Base-by-base conservation (phyloP, 2,329 filamentous ascomycete genomes). In the Trichothecium roseum region DNA sequence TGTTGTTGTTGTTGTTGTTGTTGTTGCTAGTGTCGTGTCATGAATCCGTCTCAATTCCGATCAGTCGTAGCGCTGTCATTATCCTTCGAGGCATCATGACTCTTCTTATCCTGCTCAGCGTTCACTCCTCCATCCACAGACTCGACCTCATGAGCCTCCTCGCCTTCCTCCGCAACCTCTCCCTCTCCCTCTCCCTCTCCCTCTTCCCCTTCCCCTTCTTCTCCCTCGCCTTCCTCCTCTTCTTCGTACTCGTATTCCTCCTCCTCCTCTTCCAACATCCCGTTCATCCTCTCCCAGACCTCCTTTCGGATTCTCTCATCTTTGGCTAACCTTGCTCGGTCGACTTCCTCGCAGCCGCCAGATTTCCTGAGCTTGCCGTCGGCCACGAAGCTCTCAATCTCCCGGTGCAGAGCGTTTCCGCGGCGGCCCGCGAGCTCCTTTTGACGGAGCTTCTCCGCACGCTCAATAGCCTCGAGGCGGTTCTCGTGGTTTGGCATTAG, bases 351-450 rank as follows among this genome's bases (percentile, higher is more conserved):
- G 34, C 94, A 81, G 0, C 91, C 91, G 28, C 91, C 91, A 12
- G 83, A 88, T 70, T 96, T 96, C 72, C 94, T 96, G 45, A 98
- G 65, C 58, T 84, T 91, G 39, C 86, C 86, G 50, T 94, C 85
- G 44, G 84, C 74, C 2, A 96, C 89, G 53, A 96, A 98, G 22
- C 62, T 72, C 13, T 77, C 74, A 8, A 98, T 72, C 57, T 98
- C 91, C 47, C 84, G 84, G 55, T 84, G 85, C 51, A 98, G 81
- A 20, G 72, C 68, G 47, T 85, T 84, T 26, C 81, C 84, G 18
- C 68, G 69, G 3, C 91, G 74, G 42, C 67, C 80, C 54, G 85
- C 83, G 1, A 98, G 71, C 54, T 98, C 91, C 53, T 85, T 87
- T 57, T 91, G 84, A 16, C 91, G 73, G 7, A 87, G 71, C 62